These are phyloP conservation scores for Elsinoe fawcettii DNA, from an alignment of 2,329 filamentous ascomycete genomes.

Conservation along the genomic window DNA sequence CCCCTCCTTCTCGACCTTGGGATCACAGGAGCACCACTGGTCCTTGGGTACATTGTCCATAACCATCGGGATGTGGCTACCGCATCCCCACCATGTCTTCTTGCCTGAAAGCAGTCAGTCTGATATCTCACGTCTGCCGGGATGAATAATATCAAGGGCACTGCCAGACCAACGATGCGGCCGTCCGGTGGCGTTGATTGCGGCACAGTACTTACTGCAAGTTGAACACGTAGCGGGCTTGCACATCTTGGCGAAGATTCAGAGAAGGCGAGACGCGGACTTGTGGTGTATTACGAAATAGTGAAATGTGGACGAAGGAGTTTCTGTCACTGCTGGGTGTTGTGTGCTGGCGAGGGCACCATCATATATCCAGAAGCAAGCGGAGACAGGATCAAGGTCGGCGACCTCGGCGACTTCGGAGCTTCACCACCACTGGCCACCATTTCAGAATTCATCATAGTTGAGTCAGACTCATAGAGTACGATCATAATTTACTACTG, in stretches of 20 bases:
- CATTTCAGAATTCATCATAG: background rate
- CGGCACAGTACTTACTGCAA: conserved; percentile 49
- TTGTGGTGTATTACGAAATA: too few species aligned
- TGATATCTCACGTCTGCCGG: too few species aligned
- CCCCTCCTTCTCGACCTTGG: conserved; percentile 50
- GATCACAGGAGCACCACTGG: conserved; percentile 59
- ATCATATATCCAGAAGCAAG: background rate
- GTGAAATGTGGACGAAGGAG: too few species aligned
- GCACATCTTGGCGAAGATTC: conserved; percentile 51
- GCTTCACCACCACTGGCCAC: background rate
- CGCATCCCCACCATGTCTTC: conserved; percentile 30
- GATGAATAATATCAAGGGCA: conserved; percentile 11
- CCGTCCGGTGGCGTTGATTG: background rate
- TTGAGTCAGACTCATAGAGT: background rate
- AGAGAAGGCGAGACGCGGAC: too few species aligned
- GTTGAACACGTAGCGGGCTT: conserved; percentile 54
- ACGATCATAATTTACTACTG: background rate
- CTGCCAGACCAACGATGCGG: conserved; percentile 2
- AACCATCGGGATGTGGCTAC: conserved; percentile 35
- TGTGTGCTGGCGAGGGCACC: background rate
- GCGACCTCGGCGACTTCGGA: background rate
- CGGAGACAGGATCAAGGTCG: background rate
- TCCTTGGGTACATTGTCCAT: conserved; percentile 52
- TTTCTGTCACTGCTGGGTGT: too few species aligned
- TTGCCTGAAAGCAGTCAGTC: conserved; percentile 23